phyloP scores from a whole-genome alignment of 441 rosid genomes.

The Syzygium syzygioides region DNA sequence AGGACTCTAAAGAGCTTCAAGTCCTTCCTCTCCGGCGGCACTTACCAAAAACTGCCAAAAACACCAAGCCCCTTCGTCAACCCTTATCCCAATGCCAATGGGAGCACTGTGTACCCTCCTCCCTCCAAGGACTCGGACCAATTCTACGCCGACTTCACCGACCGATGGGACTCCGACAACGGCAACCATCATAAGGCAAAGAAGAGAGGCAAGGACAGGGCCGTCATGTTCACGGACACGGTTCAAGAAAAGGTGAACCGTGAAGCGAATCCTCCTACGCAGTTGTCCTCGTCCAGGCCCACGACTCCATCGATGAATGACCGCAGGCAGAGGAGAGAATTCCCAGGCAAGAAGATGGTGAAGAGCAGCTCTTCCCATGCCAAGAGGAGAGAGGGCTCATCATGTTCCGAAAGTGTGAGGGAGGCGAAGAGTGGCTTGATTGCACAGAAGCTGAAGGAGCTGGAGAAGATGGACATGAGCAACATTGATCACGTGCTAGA shows the following conservation, averaged over 20 bases:
- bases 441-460: conserved; percentile 53
- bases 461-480: conserved; percentile 55
- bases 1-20: conserved; percentile 48
- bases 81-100: not conserved
- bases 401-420: not conserved
- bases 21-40: conserved; percentile 42
- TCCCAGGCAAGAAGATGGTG: conserved; percentile 1
- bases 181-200: not conserved
- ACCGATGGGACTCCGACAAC: conserved; percentile 18
- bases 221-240: not conserved
- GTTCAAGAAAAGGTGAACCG: conserved; percentile 1
- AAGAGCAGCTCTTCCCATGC: not conserved
- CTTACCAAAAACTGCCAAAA: conserved; percentile 64
- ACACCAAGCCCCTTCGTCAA: conserved; percentile 17
- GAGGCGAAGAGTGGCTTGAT: conserved; percentile 25
- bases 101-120: not conserved
- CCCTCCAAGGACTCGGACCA: conserved; percentile 25
- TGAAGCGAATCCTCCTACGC: conserved; percentile 18
- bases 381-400: conserved; percentile 6
- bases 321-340: not conserved
- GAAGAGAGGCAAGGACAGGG: conserved; percentile 12
- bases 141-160: conserved; percentile 27
- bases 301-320: conserved; percentile 1
- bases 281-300: not conserved
- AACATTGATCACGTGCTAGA: conserved; percentile 64